A percentile compares a stretch with the other conserved stretches of the same genome.
Evolutionary conservation across 257 asterid species (phyloP).

Genomic region (Paulownia fortunei): DNA sequence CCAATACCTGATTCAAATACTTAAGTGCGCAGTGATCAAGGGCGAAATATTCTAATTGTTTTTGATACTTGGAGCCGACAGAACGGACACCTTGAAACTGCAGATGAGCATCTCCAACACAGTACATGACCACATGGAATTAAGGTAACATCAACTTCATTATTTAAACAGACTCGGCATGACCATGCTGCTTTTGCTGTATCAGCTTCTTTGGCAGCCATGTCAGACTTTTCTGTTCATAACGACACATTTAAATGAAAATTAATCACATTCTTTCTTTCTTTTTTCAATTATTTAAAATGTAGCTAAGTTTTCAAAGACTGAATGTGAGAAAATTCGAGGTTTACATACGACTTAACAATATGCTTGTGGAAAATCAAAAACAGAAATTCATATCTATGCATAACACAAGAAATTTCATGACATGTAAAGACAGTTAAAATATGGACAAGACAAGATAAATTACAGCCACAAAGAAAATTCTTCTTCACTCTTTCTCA

Average conservation of each 20-base stretch:
- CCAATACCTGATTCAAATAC: background rate
- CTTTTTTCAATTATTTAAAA: background rate
- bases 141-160: slow-evolving; percentile 79
- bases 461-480: too few relatives aligned
- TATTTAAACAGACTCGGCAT: slow-evolving; percentile 85
- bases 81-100: slow-evolving; percentile 95
- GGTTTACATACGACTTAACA: background rate
- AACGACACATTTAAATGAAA: slow-evolving; percentile 16
- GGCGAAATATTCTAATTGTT: slow-evolving; percentile 78
- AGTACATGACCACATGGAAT: slow-evolving; percentile 95
- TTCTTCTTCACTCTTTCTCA: background rate
- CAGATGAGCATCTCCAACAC: slow-evolving; percentile 89
- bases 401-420: background rate
- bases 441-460: background rate
- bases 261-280: background rate
- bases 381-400: background rate
- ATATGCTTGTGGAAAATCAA: background rate
- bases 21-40: slow-evolving; percentile 45
- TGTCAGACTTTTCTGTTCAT: slow-evolving; percentile 72
- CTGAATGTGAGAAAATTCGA: background rate
- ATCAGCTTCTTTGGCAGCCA: slow-evolving; percentile 93
- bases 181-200: slow-evolving; percentile 94
- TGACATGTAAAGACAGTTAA: background rate
- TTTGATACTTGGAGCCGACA: slow-evolving; percentile 85
- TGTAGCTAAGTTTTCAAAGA: background rate